Conservation (phyloP, 495 filamentous ascomycete genomes). For the Xylona heveae region DNA sequence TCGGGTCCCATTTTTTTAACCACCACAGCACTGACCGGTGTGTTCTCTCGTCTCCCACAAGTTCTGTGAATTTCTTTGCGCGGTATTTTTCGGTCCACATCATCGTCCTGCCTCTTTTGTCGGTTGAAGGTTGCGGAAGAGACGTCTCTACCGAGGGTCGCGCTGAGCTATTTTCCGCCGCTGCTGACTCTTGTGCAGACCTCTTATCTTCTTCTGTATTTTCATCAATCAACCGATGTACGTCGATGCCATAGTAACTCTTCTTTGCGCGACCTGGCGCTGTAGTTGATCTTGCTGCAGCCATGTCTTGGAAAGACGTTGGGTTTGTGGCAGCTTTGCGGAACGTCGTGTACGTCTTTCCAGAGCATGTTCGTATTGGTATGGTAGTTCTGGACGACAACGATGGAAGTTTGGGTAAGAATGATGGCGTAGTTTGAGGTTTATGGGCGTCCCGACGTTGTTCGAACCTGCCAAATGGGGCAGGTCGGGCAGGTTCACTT, state of each 20-base stretch:
- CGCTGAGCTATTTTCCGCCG: constrained; percentile 2
- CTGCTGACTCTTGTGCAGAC: constrained; percentile 15
- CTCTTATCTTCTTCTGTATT: constrained; percentile 22
- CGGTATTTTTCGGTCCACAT: constrained; percentile 87
- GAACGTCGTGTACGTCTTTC: constrained; percentile 33
- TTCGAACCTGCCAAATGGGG: too few species aligned
- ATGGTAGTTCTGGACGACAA: constrained; percentile 13
- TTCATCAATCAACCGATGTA: constrained; percentile 58
- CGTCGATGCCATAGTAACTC: constrained; percentile 80
- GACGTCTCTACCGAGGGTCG: constrained; percentile 18
- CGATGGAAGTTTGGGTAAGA: constrained; percentile 5
- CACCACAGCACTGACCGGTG: constrained; percentile 81
- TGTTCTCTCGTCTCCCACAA: constrained; percentile 85
- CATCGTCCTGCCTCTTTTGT: constrained; percentile 24
- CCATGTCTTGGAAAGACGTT: constrained; percentile 42
- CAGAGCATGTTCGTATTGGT: constrained; percentile 41
- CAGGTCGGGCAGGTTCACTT: too few species aligned
- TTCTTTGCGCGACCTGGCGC: constrained; percentile 52
- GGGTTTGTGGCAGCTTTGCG: constrained; percentile 23
- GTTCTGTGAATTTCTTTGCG: constrained; percentile 73
- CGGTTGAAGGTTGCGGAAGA: constrained; percentile 13
- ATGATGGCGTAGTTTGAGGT: constrained; percentile 1
- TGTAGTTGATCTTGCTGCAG: constrained; percentile 45
- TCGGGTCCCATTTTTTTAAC: constrained; percentile 82
- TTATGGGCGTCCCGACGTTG: constrained; percentile 1